A percentile compares a stretch with the other conserved stretches of the same genome.
phyloP scores from a whole-genome alignment of 805 yeast species.

The Dipodascopsis uninucleata region DNA sequence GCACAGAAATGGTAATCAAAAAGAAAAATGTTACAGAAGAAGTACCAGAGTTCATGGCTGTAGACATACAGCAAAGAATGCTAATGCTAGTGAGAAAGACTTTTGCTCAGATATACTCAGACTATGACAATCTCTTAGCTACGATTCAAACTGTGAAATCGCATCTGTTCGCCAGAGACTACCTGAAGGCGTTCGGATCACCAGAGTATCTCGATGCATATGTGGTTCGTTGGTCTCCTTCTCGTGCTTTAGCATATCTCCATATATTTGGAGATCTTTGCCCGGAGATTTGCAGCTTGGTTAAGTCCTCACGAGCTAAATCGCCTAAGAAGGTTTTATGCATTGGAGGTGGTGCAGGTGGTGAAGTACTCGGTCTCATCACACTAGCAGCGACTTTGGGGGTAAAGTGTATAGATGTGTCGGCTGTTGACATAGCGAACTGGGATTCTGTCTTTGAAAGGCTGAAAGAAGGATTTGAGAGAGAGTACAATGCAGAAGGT shows the following conservation, averaged over 20 bases:
- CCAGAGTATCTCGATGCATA: slow-evolving; percentile 68
- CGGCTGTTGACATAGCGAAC: slow-evolving; percentile 72
- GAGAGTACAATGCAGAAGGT: neutral
- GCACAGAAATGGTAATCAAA: too few relatives aligned
- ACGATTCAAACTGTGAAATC: slow-evolving; percentile 64
- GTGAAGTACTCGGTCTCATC: slow-evolving; percentile 65
- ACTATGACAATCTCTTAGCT: slow-evolving; percentile 12
- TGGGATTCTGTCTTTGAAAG: slow-evolving; percentile 58
- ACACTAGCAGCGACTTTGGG: slow-evolving; percentile 48
- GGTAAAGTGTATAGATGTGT: slow-evolving; percentile 42
- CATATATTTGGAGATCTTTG: slow-evolving; percentile 50
- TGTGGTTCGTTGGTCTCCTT: slow-evolving; percentile 81
- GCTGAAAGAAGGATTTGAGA: slow-evolving; percentile 5
- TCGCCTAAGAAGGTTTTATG: slow-evolving; percentile 44
- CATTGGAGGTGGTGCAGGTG: slow-evolving; percentile 90
- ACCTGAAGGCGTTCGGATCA: slow-evolving; percentile 57
- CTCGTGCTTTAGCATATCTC: slow-evolving; percentile 70
- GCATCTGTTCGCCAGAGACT: slow-evolving; percentile 66
- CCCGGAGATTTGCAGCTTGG: slow-evolving; percentile 10
- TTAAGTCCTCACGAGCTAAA: neutral
- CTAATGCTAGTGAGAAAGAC: slow-evolving; percentile 16
- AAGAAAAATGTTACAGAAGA: too few relatives aligned
- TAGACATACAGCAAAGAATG: slow-evolving; percentile 15
- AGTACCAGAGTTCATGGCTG: too few relatives aligned
- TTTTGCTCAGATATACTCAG: slow-evolving; percentile 15